Base-by-base conservation (phyloP, 2,329 filamentous ascomycete species). In the Teratosphaeria epicoccoides region DNA sequence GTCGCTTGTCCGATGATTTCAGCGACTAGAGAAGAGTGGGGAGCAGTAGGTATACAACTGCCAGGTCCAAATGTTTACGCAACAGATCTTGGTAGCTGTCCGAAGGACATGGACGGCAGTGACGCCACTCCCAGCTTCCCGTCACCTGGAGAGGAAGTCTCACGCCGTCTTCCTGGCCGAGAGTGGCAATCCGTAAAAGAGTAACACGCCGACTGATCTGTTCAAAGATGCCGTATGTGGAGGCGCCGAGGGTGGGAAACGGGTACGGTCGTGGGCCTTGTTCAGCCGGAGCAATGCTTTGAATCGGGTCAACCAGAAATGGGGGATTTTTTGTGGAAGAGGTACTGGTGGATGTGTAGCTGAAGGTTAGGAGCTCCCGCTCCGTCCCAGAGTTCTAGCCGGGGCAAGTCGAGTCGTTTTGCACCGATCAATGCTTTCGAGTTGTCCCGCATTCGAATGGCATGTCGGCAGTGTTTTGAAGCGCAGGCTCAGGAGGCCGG, bases 301-400 rank as follows among this genome's bases (percentile, higher is more conserved):
- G 11, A 23, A 26, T 9, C 14, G 48, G 24, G 26, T 40, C 33
- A 17, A 40, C 33, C 14, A 40, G 33, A 40, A 40, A 17, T 40
- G 17, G 24, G 37, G 45, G 37, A 4, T 9, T 17, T 29, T 45
- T 20, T 28, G n/a, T n/a, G n/a, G 23, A 12, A 10, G n/a, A 17
- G 24, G 48, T 23, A 50, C 26, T 45, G 37, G 48, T 26, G 37
- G 33, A 20, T 23, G 20, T 20, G 33, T 29, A 26, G 23, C 20
- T 28, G 48, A 45, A 50, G 48, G 48, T 50, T 50, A 45, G 40
- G 20, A 45, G 48, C 48, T 29, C 48, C 48, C 48, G 48, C 48
- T 50, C 48, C 37, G 33, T 50, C 20, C 48, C 48, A 37, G 25
- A 50, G 6, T 45, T 50, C 10, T 50, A 11, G 22, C 33, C 11